Evolutionary conservation across 805 yeast species (phyloP).

Genomic region (Pichia insulana): DNA sequence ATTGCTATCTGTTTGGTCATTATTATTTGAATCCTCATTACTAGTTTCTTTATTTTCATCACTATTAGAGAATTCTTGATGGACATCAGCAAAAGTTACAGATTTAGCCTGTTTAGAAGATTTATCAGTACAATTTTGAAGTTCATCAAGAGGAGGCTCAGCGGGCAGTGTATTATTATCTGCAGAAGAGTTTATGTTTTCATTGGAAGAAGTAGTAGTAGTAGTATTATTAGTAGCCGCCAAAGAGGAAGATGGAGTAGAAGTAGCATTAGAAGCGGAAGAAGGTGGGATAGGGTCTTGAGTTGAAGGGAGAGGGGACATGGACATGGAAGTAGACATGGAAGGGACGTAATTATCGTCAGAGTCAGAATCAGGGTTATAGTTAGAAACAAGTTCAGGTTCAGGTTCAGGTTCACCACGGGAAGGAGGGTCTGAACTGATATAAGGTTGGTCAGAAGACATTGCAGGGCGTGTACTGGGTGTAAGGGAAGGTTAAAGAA

Average conservation of each 20-base stretch:
- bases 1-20: no score
- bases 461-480: no score
- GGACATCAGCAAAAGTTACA: conserved; percentile 8
- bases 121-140: background rate
- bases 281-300: conserved; percentile 3
- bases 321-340: no score
- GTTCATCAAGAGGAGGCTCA: background rate
- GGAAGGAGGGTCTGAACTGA: no score
- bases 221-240: conserved; percentile 4
- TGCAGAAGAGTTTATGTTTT: no score
- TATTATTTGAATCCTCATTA: background rate
- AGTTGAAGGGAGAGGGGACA: background rate
- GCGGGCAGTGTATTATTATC: conserved; percentile 7
- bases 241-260: conserved; percentile 11
- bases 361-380: background rate
- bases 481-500: no score
- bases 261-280: conserved; percentile 1
- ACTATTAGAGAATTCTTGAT: background rate
- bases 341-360: no score
- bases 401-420: background rate
- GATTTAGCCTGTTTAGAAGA: conserved; percentile 2
- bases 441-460: no score
- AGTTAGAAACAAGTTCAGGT: background rate
- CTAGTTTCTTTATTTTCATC: background rate
- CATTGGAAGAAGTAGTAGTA: background rate